Conservation (phyloP, 208 protist genomes). For the Trypanosoma cruzi region DNA sequence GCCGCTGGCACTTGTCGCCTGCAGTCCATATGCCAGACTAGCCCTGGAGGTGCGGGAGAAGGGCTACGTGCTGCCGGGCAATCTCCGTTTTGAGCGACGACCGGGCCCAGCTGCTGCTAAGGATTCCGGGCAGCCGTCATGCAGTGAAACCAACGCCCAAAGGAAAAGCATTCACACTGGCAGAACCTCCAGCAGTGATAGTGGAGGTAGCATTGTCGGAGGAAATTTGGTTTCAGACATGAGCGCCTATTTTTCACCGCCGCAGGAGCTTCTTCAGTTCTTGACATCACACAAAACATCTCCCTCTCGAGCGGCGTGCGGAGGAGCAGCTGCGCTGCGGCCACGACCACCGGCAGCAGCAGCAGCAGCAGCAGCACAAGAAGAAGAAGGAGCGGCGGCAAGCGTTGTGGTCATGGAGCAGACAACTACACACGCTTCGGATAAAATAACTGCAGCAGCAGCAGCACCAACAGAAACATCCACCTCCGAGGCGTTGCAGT, state of each 20-base stretch:
- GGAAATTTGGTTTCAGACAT: background rate
- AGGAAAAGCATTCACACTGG: background rate
- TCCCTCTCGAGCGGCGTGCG: background rate
- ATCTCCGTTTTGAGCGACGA: slow-evolving; percentile 34
- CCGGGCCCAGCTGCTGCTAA: slow-evolving; percentile 25
- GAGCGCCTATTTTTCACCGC: slow-evolving; percentile 2
- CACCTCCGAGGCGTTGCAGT: slow-evolving; percentile 22
- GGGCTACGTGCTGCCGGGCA: slow-evolving; percentile 49
- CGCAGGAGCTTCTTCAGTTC: slow-evolving; percentile 14
- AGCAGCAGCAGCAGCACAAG: too few relatives aligned
- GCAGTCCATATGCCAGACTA: slow-evolving; percentile 31
- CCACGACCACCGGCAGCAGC: slow-evolving; percentile 2
- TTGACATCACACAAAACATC: slow-evolving; percentile 10
- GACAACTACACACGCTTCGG: background rate
- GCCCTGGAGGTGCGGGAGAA: slow-evolving; percentile 36
- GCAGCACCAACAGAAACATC: background rate
- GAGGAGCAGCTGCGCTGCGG: background rate
- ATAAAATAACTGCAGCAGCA: too few relatives aligned
- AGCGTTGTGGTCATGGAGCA: background rate
- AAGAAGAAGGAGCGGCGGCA: background rate
- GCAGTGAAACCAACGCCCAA: background rate
- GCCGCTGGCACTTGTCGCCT: slow-evolving; percentile 48
- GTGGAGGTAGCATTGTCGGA: background rate
- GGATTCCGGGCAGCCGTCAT: background rate
- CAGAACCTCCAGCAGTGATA: too few relatives aligned